Evolutionary conservation across 345 rosid genomes (phyloP), one percentile per base, ranked within the genome.

Genomic region (Salix caprea): DNA sequence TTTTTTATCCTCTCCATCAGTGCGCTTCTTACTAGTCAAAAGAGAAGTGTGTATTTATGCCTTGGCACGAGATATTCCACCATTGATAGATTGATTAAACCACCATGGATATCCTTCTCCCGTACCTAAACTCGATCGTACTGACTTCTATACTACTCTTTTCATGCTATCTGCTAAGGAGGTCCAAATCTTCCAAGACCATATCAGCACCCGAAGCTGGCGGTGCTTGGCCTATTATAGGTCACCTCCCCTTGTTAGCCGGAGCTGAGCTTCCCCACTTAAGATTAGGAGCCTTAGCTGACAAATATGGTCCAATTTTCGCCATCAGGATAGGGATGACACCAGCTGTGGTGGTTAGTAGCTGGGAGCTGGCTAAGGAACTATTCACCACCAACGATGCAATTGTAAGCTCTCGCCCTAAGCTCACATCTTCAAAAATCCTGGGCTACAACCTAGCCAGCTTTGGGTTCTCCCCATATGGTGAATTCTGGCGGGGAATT

Each of bases 201-300:
- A 76, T 34, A 62, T 24, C 34, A 73, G 37, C 80, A 56, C 83
- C 81, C 1, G 68, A 60, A 44, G 83, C 80, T 3, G 76, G 78
- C 2, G 82, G 81, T 24, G 80, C 86, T 18, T 87, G 86, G 88
- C 90, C 85, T 16, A 15, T 85, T 5, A 77, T 87, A 16, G 90
- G 90, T 36, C 88, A 87, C 71, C 80, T 87, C 18, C 84, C 54
- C 61, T 61, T 85, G 32, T 62, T 81, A 30, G 70, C 77, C 16
- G 83, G 80, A 13, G 46, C 78, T 21, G 71, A 72, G 72, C 80
- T 75, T 48, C 77, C 74, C 39, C 87, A 88, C 85, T 72, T 74
- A 60, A 67, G 76, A 7, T 75, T 88, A 14, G 79, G 78, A 30
- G 60, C 71, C 58, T 77, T 85, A 77, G 88, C 88, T 5, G 82